Evolutionary conservation across 2,329 filamentous ascomycete genomes (phyloP), one percentile per base, ranked within the genome.

Genomic region (Penicillium verrucosum): DNA sequence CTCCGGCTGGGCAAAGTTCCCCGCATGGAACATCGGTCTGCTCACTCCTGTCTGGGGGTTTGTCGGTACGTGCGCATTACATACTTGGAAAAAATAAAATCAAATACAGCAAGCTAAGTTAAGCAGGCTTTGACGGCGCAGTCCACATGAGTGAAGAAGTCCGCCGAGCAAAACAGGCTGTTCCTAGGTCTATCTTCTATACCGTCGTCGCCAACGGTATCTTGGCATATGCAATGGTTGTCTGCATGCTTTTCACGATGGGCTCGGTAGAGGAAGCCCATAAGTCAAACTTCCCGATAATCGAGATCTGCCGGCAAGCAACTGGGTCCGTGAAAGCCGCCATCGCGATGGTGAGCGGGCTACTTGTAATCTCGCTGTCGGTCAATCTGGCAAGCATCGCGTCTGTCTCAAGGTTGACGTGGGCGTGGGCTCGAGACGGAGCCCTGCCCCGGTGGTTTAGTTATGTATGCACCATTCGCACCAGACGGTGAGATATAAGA

Each of bases 61-160:
- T 7, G 58, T 56, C 1, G 60, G 60, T 61, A 6, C n/a, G 65
- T 43, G 45, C 14, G 16, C 8, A 4, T 10, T 12, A 30, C 5
- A n/a, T 8, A 8, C 4, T 6, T 14, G 9, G 1, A 9, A 25
- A 18, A 8, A 5, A 1, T 6, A 25, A 18, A 23, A 11, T 0
- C 3, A 32, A n/a, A 18, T 1, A 5, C 4, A 25, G 9, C 8
- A 29, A 29, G n/a, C 44, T 45, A 23, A 23, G 11, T 11, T 14
- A 32, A 48, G 4, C 5, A 75, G 79, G 78, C 11, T 79, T 79
- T 48, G 79, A 82, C 44, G 74, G 77, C 10, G 75, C 76, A 12
- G 70, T 82, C 0, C 79, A 81, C 54, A 78, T 80, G 75, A 76
- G 75, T 25, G 76, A 79, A 60, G 76, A 79, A 62, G 76, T 77